Base-by-base conservation (phyloP, 2,329 filamentous ascomycete genomes). In the Colletotrichum endophyticum region DNA sequence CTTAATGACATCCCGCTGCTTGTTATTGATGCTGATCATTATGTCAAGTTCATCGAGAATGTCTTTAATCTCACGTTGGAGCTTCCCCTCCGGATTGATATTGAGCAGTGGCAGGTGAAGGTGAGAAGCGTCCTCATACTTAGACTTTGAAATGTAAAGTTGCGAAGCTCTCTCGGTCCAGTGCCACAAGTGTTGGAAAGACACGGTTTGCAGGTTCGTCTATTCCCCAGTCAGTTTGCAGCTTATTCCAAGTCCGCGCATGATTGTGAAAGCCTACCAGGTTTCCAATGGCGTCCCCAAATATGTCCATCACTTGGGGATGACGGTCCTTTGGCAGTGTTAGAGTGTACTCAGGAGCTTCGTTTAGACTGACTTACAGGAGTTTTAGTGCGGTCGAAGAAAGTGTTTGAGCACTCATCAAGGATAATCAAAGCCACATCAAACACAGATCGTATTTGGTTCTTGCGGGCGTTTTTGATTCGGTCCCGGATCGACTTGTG, bases 21-120 rank as follows among this genome's bases (percentile, higher is more conserved):
- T 81, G 8, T 81, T 81, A 6, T 82, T 80, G 16, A 89, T 81
- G 16, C 84, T 81, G 0, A 85, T 79, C 81, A 89, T 88, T 68
- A 89, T 89, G 11, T 86, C 84, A 0, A 90, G 82, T 75, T 90
- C 88, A 16, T 89, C 87, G 2, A 86, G 79, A 27, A 89, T 87
- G 57, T 89, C 87, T 66, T 87, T 86, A 12, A 87, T 85, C 67
- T 89, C 88, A 0, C 82, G 80, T 36, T 88, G 84, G 0, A 89
- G 80, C 25, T 84, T 81, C 0, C 85, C 86, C 75, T 89, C 87
- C 1, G 83, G 83, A 4, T 84, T 85, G 28, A 89, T 88, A 69
- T 88, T 83, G 1, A 88, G 82, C 0, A 86, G 80, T 1, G 79
- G 66, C 66, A 83, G 77, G 66, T 85, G 80, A 1, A 82, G 78